phyloP scores from a whole-genome alignment of 257 asterid genomes.

The Eucommia ulmoides region DNA sequence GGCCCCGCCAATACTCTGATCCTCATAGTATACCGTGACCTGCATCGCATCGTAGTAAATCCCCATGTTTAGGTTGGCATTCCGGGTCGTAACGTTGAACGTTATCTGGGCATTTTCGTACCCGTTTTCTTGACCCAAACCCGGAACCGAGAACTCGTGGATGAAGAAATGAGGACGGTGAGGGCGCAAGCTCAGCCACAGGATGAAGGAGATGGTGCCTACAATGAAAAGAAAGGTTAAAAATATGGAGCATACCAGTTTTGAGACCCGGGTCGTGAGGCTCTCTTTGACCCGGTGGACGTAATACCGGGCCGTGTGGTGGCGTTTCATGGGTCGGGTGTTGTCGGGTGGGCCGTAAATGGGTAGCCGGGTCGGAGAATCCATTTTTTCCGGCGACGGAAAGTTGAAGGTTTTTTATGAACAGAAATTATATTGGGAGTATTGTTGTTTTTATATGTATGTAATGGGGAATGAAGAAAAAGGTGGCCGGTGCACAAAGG shows the following conservation, averaged over 20 bases:
- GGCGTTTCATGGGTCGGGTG: constrained; percentile 30
- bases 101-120: constrained; percentile 27
- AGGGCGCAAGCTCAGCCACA: constrained; percentile 86
- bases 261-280: constrained; percentile 59
- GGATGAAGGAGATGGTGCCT: constrained; percentile 62
- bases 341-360: constrained; percentile 4
- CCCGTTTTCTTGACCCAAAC: constrained; percentile 25
- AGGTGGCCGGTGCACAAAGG: constrained; percentile 5
- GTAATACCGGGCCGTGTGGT: constrained; percentile 63
- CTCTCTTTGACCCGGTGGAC: constrained; percentile 78
- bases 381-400: constrained; percentile 9
- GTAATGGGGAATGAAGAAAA: not conserved
- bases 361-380: constrained; percentile 26
- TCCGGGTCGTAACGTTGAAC: constrained; percentile 58
- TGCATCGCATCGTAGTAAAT: not conserved
- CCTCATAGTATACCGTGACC: constrained; percentile 31
- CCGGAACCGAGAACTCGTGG: constrained; percentile 49
- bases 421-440: not conserved
- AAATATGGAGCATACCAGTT: constrained; percentile 55
- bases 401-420: constrained; percentile 4
- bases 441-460: not conserved
- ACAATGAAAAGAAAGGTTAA: constrained; percentile 41
- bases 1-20: constrained; percentile 28
- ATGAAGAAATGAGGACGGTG: constrained; percentile 73
- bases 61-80: constrained; percentile 28